These are phyloP conservation scores for Chlamydomonas reinhardtii DNA, from an alignment of 163 green algal species.

Conservation along the genomic window DNA sequence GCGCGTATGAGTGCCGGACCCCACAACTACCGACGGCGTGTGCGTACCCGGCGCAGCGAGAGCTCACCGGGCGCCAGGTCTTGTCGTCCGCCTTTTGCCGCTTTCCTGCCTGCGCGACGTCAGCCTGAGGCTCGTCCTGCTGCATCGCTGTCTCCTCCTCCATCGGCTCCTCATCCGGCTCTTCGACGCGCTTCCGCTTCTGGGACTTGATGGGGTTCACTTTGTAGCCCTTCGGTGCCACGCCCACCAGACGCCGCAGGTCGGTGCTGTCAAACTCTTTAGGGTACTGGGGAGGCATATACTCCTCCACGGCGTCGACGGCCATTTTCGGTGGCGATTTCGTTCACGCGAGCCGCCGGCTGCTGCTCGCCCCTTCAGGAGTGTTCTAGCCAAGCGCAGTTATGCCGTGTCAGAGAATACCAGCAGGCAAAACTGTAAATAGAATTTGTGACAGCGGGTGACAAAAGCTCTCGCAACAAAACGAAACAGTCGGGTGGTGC, in stretches of 20 bases:
- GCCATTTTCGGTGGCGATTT: conserved; percentile 1
- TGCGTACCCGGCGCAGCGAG: too few species aligned
- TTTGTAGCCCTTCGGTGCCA: conserved; percentile 66
- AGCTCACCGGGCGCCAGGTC: conserved; percentile 41
- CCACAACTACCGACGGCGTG: too few species aligned
- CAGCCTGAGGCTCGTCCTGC: conserved; percentile 26
- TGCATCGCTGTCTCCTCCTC: conserved; percentile 27
- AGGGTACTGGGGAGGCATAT: conserved; percentile 56
- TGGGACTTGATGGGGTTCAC: conserved; percentile 20
- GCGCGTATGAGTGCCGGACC: too few species aligned
- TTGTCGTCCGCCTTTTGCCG: conserved; percentile 32
- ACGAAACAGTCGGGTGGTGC: too few species aligned
- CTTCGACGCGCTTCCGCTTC: conserved; percentile 54
- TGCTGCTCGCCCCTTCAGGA: not conserved
- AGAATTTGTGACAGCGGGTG: too few species aligned
- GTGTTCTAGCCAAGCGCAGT: too few species aligned
- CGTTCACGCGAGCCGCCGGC: too few species aligned
- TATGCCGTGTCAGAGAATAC: too few species aligned
- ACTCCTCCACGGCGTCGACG: conserved; percentile 42
- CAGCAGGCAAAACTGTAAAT: too few species aligned
- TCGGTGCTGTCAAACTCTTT: conserved; percentile 45
- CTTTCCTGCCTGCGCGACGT: conserved; percentile 21
- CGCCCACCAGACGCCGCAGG: conserved; percentile 2
- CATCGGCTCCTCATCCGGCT: conserved; percentile 23
- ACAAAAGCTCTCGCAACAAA: too few species aligned